Percentiles rank a stretch among this genome's conserved stretches.
These are phyloP conservation scores for Blastocystis sp. DNA, from an alignment of 352 stramenopile species.

Conservation along the genomic window DNA sequence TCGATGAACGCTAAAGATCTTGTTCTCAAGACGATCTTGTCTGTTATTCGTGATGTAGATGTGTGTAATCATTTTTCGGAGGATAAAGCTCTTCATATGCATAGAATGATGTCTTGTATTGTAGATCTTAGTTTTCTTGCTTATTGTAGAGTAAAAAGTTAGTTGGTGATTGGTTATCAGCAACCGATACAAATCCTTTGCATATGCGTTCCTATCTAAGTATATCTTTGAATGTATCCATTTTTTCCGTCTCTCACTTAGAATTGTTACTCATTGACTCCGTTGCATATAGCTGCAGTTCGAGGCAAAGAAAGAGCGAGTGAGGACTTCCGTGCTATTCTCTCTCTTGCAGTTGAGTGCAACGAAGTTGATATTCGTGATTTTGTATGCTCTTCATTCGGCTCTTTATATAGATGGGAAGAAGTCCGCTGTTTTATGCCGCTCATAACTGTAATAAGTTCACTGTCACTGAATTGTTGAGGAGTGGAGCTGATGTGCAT, in stretches of 20 bases:
- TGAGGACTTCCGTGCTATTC: background rate
- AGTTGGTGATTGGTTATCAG: background rate
- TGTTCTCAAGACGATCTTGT: background rate
- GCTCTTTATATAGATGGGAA: background rate
- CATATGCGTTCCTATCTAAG: conserved; percentile 5
- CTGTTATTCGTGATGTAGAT: background rate
- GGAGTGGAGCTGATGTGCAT: background rate
- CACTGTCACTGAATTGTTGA: background rate
- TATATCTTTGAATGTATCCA: background rate
- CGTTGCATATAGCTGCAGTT: background rate
- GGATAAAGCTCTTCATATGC: background rate
- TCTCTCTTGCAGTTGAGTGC: background rate
- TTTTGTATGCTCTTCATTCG: background rate
- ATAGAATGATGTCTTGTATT: background rate
- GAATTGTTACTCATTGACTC: conserved; percentile 18
- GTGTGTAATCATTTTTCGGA: background rate
- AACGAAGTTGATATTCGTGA: conserved; percentile 36
- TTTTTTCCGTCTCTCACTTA: background rate
- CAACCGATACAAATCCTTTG: conserved; percentile 1
- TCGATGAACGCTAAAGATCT: background rate
- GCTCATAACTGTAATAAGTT: background rate
- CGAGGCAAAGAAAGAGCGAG: background rate
- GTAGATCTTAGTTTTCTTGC: background rate
- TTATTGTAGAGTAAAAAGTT: background rate
- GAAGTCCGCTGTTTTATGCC: conserved; percentile 34